Evolutionary conservation across 2,329 filamentous ascomycete genomes (phyloP).

Genomic region (Coniella lustricola): DNA sequence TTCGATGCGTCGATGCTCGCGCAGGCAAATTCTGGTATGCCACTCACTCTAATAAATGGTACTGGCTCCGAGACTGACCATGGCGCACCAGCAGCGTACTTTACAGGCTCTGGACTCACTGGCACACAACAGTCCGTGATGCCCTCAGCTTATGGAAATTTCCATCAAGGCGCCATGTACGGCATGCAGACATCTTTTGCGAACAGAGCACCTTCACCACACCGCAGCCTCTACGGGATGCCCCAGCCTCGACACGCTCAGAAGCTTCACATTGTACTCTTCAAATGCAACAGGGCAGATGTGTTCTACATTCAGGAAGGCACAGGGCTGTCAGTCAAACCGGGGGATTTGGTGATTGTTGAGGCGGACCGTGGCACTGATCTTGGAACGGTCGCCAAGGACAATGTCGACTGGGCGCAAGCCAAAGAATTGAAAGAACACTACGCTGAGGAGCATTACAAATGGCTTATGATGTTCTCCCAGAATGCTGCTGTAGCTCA

Average conservation of each 20-base stretch:
- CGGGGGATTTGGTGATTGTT: conserved; percentile 91
- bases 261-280: conserved; percentile 80
- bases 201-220: conserved; percentile 52
- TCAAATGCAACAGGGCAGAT: conserved; percentile 92
- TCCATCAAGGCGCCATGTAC: conserved; percentile 39
- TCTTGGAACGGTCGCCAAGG: conserved; percentile 82
- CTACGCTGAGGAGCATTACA: conserved; percentile 91
- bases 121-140: conserved; percentile 30
- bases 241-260: conserved; percentile 59
- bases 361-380: conserved; percentile 96
- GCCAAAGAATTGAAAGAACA: conserved; percentile 87
- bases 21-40: conserved; percentile 27
- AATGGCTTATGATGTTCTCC: conserved; percentile 98
- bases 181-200: conserved; percentile 36
- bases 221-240: conserved; percentile 55
- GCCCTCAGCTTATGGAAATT: conserved; percentile 30
- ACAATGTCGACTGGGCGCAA: conserved; percentile 79
- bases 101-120: conserved; percentile 26
- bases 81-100: conserved; percentile 30
- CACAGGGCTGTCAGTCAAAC: conserved; percentile 82
- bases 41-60: conserved; percentile 11
- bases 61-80: conserved; percentile 25
- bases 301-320: conserved; percentile 97
- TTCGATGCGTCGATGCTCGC: conserved; percentile 28
- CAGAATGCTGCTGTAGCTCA: conserved; percentile 61